Base-by-base conservation (phyloP, 148 eudicot species). In the Arctostaphylos glauca region DNA sequence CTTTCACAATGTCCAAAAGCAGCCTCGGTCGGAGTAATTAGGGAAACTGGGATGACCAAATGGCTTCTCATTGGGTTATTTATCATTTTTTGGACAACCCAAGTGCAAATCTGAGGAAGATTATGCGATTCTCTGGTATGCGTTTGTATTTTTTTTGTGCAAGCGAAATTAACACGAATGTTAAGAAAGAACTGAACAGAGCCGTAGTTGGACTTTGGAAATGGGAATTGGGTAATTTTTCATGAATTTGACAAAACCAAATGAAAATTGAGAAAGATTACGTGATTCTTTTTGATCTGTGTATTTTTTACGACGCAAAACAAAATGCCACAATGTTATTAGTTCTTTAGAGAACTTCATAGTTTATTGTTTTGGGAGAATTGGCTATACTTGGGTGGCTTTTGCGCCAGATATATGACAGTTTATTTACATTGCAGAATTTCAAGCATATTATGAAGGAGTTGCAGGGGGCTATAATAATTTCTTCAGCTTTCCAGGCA, bases 361-460 rank as follows among this genome's bases (percentile, higher is more conserved):
- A 70, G 15, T 13, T 5, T 12, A 31, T 31, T 70, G 15, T 70
- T 31, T 43, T 70, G 19, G 47, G 48, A 12, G 8, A 31, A 19
- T 70, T 13, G 46, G 46, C 38, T 52, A 5, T 52, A 52, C 3
- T 43, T 59, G 5, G 38, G 18, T 56, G 41, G 9, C n/a, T 55
- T 48, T 44, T 80, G 52, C 23, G 15, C 47, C 9, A 25, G 43
- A 49, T 6, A 14, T 60, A 13, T 43, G 13, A 71, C 13, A 10
- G 9, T 3, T 1, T 81, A n/a, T 16, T 64, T 58, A 9, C 59
- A 54, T 50, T 87, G 88, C 98, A 96, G 99, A 93, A 94, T 84
- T 96, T 96, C 84, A 92, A 82, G 92, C 98, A 96, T 87, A 89
- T 93, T 62, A 96, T 96, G 99, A 94, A 89, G 90, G 94, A 91